A percentile compares a stretch with the other conserved stretches of the same genome.
Conservation (phyloP, 2,329 filamentous ascomycete genomes). For the Sporothrix phasma region DNA sequence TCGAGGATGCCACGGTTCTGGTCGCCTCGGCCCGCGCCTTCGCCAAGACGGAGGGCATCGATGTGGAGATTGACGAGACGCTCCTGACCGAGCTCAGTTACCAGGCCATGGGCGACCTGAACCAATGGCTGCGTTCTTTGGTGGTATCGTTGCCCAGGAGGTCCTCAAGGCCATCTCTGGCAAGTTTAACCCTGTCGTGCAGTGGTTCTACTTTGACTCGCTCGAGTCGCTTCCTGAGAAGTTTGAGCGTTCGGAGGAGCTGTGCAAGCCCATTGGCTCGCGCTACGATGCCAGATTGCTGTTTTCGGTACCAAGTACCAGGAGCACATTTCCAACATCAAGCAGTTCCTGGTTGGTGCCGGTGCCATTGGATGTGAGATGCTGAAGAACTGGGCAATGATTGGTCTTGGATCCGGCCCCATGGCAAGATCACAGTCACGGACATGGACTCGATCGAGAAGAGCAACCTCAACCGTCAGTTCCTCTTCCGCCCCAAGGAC, state of each 20-base stretch:
- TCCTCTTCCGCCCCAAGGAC: conserved; percentile 86
- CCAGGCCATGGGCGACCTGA: conserved; percentile 84
- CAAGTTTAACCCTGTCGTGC: conserved; percentile 91
- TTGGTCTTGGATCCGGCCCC: conserved; percentile 80
- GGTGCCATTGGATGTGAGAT: conserved; percentile 98
- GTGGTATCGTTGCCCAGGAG: conserved; percentile 87
- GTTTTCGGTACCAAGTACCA: conserved; percentile 93
- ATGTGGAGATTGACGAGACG: conserved; percentile 84
- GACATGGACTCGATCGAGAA: conserved; percentile 99
- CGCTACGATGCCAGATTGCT: conserved; percentile 93
- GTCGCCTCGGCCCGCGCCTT: conserved; percentile 66
- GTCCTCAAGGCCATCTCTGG: conserved; percentile 94
- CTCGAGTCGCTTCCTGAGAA: conserved; percentile 84
- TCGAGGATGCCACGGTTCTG: conserved; percentile 71
- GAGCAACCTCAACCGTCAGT: conserved; percentile 96
- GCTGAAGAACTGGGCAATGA: conserved; percentile 99
- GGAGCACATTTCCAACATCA: conserved; percentile 82
- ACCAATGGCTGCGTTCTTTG: conserved; percentile 89
- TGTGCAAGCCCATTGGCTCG: conserved; percentile 73
- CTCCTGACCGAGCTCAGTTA: conserved; percentile 87
- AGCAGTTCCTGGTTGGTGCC: conserved; percentile 88
- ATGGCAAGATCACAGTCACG: conserved; percentile 86
- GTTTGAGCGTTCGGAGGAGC: conserved; percentile 66
- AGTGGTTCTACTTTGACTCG: conserved; percentile 97
- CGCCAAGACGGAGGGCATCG: conserved; percentile 61